Conservation (phyloP, 768 basidiomycete species). For the Phlegmacium glaucopus region DNA sequence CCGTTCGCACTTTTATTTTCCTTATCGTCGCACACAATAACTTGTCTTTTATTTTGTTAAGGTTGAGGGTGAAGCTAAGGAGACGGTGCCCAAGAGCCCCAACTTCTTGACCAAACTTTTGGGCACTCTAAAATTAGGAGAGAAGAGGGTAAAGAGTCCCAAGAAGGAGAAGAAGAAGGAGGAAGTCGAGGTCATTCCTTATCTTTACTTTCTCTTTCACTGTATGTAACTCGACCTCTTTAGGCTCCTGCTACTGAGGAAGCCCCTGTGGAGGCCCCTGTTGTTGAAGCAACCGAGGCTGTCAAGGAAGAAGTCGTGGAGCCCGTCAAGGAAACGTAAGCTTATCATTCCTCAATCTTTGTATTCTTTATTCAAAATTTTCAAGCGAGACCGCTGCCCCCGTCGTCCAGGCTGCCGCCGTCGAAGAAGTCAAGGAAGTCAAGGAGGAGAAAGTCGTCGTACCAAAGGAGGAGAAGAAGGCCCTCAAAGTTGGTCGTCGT, state of each 20-base stretch:
- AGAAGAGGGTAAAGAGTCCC: conserved; percentile 67
- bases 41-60: conserved; percentile 17
- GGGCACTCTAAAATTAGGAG: conserved; percentile 62
- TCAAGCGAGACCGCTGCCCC: conserved; percentile 31
- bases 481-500: conserved; percentile 72
- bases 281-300: conserved; percentile 48
- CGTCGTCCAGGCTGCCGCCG: conserved; percentile 45
- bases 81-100: conserved; percentile 80
- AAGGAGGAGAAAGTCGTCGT: conserved; percentile 54
- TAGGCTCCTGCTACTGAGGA: conserved; percentile 39
- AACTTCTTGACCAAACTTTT: conserved; percentile 74
- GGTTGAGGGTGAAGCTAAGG: conserved; percentile 55
- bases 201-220: background rate
- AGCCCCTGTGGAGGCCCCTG: conserved; percentile 41
- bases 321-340: conserved; percentile 72
- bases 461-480: conserved; percentile 45
- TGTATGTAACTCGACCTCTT: conserved; percentile 1
- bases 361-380: conserved; percentile 1
- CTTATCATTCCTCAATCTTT: conserved; percentile 7
- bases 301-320: conserved; percentile 68
- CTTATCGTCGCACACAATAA: background rate
- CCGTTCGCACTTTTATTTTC: conserved; percentile 27
- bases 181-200: conserved; percentile 49
- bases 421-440: conserved; percentile 55
- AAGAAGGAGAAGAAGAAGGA: conserved; percentile 86